phyloP scores from a whole-genome alignment of 2,329 filamentous ascomycete genomes.

The Thielaviopsis punctulata region DNA sequence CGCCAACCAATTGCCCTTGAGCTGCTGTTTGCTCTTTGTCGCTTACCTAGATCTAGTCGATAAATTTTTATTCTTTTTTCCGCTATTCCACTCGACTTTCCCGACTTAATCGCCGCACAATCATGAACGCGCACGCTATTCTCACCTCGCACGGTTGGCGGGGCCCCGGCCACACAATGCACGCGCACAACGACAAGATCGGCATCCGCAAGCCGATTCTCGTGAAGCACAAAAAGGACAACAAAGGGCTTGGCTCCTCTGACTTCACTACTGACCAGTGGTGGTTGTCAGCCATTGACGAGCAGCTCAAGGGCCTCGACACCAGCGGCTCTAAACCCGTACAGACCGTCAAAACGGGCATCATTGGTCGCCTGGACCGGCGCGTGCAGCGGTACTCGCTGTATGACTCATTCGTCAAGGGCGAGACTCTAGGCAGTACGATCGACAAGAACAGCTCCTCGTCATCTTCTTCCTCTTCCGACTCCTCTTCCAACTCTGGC shows the following conservation, averaged over 20 bases:
- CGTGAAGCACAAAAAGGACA: constrained; percentile 66
- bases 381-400: constrained; percentile 43
- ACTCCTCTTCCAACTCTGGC: constrained; percentile 1
- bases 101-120: background rate
- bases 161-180: constrained; percentile 73
- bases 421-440: constrained; percentile 61
- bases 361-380: constrained; percentile 38
- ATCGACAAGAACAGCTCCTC: constrained; percentile 20
- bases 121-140: constrained; percentile 72
- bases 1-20: too few species aligned
- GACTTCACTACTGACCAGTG: constrained; percentile 64
- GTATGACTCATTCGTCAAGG: constrained; percentile 72
- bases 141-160: constrained; percentile 80
- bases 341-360: constrained; percentile 36
- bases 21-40: background rate
- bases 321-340: constrained; percentile 38
- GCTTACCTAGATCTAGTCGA: background rate
- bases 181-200: constrained; percentile 51
- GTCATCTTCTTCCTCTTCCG: background rate
- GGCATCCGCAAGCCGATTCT: constrained; percentile 74
- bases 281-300: constrained; percentile 93
- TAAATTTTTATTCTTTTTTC: background rate
- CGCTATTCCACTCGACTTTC: background rate
- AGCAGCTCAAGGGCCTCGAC: constrained; percentile 67
- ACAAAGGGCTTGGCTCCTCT: constrained; percentile 65